phyloP scores from a whole-genome alignment of 2,329 filamentous ascomycete species.

The Pyricularia sp. region DNA sequence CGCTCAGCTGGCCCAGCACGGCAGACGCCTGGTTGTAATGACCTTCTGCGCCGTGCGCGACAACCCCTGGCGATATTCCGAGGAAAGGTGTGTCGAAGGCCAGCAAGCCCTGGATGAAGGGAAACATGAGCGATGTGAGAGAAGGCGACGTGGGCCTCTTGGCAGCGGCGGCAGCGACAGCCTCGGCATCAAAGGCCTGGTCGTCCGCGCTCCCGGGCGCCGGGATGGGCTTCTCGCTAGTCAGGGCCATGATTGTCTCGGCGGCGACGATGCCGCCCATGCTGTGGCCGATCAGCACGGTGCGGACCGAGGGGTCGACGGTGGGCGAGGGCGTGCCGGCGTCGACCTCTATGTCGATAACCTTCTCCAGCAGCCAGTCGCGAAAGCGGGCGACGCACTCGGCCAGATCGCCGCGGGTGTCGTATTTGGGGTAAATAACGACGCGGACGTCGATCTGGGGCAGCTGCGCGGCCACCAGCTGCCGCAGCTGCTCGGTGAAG shows the following conservation, averaged over 20 bases:
- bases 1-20: conserved; percentile 57
- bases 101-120: conserved; percentile 80
- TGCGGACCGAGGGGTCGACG: conserved; percentile 74
- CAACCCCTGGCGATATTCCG: conserved; percentile 69
- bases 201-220: conserved; percentile 17
- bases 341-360: conserved; percentile 88
- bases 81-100: conserved; percentile 93
- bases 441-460: conserved; percentile 59
- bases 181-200: conserved; percentile 14
- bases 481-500: conserved; percentile 65
- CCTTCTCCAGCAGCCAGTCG: conserved; percentile 79
- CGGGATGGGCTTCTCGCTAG: conserved; percentile 42
- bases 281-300: conserved; percentile 76
- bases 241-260: conserved; percentile 70
- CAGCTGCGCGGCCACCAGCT: conserved; percentile 53
- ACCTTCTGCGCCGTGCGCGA: conserved; percentile 79
- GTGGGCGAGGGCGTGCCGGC: conserved; percentile 74
- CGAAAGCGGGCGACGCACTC: conserved; percentile 65
- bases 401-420: conserved; percentile 68
- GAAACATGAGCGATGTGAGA: conserved; percentile 72
- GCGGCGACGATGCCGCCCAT: conserved; percentile 94
- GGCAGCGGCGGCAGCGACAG: conserved; percentile 28
- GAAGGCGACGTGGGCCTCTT: conserved; percentile 17
- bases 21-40: conserved; percentile 69
- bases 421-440: conserved; percentile 70